Base-by-base conservation (phyloP, 2,329 filamentous ascomycete species). In the Pleoardoris graminearum region DNA sequence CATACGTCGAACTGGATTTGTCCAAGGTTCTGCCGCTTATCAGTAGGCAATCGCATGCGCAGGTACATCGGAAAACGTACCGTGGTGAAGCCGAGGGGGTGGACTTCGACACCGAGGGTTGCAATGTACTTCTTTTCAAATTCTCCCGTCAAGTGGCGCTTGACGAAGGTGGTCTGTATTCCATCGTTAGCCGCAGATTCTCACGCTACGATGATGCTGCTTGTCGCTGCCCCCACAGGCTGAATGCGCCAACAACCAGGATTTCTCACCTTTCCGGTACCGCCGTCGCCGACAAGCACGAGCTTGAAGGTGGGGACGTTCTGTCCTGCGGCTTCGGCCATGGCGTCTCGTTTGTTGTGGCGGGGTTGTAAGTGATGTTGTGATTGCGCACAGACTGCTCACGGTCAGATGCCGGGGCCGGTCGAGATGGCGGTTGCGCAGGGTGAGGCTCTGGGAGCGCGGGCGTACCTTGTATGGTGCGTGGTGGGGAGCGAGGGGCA, bases 121-220 rank as follows among this genome's bases (percentile, higher is more conserved):
- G 94, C 94, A 79, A 99, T 97, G 83, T 99, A 99, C 84, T 97
- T 99, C 89, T 99, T 99, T 83, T 99, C 94, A 77, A 99, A 99
- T 79, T 99, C 94, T 78, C 94, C 94, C 75, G 94, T 99, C 86
- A 97, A 86, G 82, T 99, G 94, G 76, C 94, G 94, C 89, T 99
- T 99, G 85, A 99, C 94, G 80, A 99, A 99, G 76, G 94, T 99
- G 77, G 94, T 99, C 94, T 99, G 75, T 64, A 32, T 25, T 45
- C 38, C 35, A 21, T 45, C 38, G 64, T 73, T 62, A 73, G 70
- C 53, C 52, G 48, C 39, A 27, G 16, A 27, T 42, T 48, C 27
- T 51, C 14, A 39, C 12, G 37, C 39, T 33, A 23, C 19, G 46
- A 50, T 27, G 25, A 39, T 36, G 27, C 41, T 23, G 21, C 32